Conservation (phyloP, 2,329 filamentous ascomycete genomes). For the Alternaria atra region DNA sequence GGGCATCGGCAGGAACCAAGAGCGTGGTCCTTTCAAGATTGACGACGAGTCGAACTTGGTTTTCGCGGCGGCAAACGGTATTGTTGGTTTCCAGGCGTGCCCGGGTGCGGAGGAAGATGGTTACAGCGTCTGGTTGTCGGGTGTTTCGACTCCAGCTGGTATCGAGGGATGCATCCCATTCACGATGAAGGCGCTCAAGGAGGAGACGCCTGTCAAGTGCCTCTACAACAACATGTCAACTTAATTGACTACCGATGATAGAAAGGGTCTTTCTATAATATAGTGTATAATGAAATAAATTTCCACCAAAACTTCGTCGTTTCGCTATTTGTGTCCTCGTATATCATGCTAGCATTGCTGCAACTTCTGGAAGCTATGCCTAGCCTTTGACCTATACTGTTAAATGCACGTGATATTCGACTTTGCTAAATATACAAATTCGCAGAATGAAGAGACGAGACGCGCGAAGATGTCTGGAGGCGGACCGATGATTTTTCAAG, state of each 20-base stretch:
- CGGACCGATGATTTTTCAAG: background rate
- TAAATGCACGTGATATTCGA: background rate
- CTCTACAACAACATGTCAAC: conserved; percentile 12
- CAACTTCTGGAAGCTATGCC: background rate
- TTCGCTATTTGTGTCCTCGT: background rate
- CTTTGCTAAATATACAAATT: background rate
- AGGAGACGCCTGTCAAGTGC: conserved; percentile 21
- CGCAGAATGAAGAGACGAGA: background rate
- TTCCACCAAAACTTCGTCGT: background rate
- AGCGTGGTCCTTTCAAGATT: background rate
- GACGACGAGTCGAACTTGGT: background rate
- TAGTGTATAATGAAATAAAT: background rate
- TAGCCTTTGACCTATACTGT: background rate
- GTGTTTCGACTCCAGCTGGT: conserved; percentile 43
- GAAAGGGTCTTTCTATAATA: background rate
- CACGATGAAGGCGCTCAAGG: conserved; percentile 32
- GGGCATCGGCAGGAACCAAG: background rate
- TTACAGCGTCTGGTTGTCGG: background rate
- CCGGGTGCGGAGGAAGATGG: background rate
- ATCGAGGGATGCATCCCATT: conserved; percentile 48
- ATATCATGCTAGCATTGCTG: background rate
- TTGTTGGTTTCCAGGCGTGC: background rate
- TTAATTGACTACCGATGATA: background rate
- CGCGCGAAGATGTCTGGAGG: background rate
- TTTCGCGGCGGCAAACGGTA: background rate